Evolutionary conservation across 768 basidiomycete genomes (phyloP), one percentile per base, ranked within the genome.

Genomic region (Mrakia frigida): DNA sequence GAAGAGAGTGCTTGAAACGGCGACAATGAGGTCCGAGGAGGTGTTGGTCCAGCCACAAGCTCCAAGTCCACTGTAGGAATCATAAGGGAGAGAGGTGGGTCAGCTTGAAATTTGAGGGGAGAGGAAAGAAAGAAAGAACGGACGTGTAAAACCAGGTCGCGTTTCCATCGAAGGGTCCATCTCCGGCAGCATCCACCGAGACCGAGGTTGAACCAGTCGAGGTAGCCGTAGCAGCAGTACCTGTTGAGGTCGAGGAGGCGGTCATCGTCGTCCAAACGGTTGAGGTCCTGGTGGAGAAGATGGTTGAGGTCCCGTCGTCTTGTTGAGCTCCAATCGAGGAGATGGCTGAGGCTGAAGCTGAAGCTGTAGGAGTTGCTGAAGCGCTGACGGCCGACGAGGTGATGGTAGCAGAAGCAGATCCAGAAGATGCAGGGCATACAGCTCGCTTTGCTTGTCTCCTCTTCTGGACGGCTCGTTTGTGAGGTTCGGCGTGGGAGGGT

Each of bases 11-110:
- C 85, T 80, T 18, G 89, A 89, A 61, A 88, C 88, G 13, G 90
- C 90, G 74, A 84, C 88, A 79, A 90, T 89, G 80, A 82, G 80
- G 74, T 90, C 86, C 11, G 78, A 79, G 88, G 87, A 0, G 77
- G 82, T 79, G 84, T 89, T 90, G 65, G 83, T 85, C 79, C 87
- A 86, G 67, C 89, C 90, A 81, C 90, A 91, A 13, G 90, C 86
- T 73, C 88, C 89, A 60, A 90, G 86, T 72, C 89, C 90, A 31
- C 76, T 80, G 79, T 89, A 90, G 82, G 43, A n/a, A 39, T 6
- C 13, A 39, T 1, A 33, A 23, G 37, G 31, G 23, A 41, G 9
- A 21, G 33, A 35, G 35, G 35, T 89, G 70, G 73, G 59, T 68
- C 63, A 41, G 71, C 39, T 67, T 74, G 33, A 71, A 18, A 46